A percentile compares a stretch with the other conserved stretches of the same genome.
phyloP scores from a whole-genome alignment of 306 rosid genomes.

The Prunus persica region DNA sequence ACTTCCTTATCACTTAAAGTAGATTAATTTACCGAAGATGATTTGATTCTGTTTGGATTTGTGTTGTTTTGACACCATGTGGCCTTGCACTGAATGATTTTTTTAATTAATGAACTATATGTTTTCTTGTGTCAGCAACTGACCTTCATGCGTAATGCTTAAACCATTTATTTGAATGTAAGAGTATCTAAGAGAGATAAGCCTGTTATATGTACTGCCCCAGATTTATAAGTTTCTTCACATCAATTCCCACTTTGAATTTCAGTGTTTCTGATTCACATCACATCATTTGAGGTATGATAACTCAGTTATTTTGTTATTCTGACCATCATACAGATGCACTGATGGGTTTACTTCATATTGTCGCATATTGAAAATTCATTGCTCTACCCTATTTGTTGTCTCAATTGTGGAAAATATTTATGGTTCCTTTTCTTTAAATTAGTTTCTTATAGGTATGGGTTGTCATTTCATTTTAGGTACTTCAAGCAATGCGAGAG shows the following conservation, averaged over 20 bases:
- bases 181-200: neutral
- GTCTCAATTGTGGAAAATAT: neutral
- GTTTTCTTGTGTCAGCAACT: neutral
- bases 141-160: neutral
- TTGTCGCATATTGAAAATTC: neutral
- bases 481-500: constrained; percentile 88
- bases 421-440: constrained; percentile 2
- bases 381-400: neutral
- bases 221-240: neutral
- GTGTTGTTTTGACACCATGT: constrained; percentile 22
- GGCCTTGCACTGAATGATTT: neutral
- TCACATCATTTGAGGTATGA: neutral
- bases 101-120: neutral
- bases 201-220: neutral
- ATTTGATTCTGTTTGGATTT: constrained; percentile 21
- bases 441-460: constrained; percentile 13
- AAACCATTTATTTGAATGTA: neutral
- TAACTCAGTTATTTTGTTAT: neutral
- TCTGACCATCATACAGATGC: neutral
- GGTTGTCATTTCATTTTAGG: constrained; percentile 51
- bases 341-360: neutral
- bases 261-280: neutral
- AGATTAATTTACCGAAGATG: constrained; percentile 14
- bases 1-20: neutral
- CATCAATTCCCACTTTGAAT: neutral